phyloP scores from a whole-genome alignment of 1,139 yeast species.

The Taiozyma onychis region DNA sequence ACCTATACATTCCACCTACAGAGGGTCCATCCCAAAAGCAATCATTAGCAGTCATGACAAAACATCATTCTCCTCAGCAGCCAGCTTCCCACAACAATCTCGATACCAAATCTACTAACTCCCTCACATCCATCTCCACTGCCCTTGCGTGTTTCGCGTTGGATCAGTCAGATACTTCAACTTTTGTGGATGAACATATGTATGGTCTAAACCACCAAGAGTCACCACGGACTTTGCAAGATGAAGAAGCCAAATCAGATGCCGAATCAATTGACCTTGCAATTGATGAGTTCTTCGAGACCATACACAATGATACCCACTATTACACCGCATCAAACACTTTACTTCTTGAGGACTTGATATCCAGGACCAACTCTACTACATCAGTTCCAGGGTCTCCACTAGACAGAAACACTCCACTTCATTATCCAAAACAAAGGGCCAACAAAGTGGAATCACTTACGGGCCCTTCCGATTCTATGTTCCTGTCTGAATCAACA shows the following conservation, averaged over 20 bases:
- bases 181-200: conserved; percentile 16
- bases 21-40: neutral
- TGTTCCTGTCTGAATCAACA: conserved; percentile 1
- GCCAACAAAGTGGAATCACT: neutral
- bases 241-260: conserved; percentile 1
- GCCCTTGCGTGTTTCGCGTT: conserved; percentile 28
- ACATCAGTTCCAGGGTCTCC: neutral
- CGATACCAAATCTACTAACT: conserved; percentile 9
- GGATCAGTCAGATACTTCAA: conserved; percentile 21
- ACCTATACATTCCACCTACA: conserved; percentile 27
- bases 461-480: neutral
- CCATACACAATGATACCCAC: conserved; percentile 10
- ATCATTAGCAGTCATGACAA: neutral
- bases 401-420: neutral
- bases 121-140: conserved; percentile 25
- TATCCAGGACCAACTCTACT: conserved; percentile 5
- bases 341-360: neutral
- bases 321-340: conserved; percentile 16
- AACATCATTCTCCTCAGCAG: neutral
- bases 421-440: neutral
- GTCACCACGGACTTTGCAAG: neutral
- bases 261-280: conserved; percentile 45
- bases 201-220: conserved; percentile 8
- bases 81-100: neutral
- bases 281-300: conserved; percentile 46